Evolutionary conservation across 139 green algal species (phyloP).

Genomic region (Edaphochlamys debaryana): DNA sequence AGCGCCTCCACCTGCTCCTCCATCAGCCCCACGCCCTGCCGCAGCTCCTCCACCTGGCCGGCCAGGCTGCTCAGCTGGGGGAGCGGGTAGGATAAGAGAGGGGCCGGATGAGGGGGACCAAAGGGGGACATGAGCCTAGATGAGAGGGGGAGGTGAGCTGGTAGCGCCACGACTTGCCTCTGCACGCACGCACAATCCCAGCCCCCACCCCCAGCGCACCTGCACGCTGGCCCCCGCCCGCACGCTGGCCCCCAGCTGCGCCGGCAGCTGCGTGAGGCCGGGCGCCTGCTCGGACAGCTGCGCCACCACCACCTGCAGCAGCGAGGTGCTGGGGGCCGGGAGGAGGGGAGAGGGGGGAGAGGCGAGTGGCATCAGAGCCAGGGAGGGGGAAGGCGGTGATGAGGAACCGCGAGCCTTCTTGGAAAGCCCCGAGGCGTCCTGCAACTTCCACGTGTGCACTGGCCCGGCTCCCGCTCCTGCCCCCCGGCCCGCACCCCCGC

Average conservation of each 20-base stretch:
- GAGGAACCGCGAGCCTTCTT: too few species aligned
- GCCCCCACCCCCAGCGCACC: too few species aligned
- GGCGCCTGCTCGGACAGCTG: conserved; percentile 40
- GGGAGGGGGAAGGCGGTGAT: background rate
- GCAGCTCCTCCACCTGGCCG: conserved; percentile 64
- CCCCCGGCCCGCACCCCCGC: background rate
- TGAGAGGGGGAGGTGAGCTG: background rate
- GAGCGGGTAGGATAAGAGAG: background rate
- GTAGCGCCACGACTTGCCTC: too few species aligned
- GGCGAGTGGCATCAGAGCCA: background rate
- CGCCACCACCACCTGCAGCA: conserved; percentile 83
- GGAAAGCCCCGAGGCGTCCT: too few species aligned
- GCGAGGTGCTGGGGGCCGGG: conserved; percentile 68
- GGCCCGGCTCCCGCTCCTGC: conserved; percentile 17
- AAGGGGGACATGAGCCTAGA: too few species aligned
- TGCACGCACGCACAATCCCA: too few species aligned
- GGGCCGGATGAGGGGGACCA: too few species aligned
- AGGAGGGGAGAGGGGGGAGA: background rate
- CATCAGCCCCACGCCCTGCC: conserved; percentile 38
- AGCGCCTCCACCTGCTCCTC: conserved; percentile 39
- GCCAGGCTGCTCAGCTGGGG: conserved; percentile 63
- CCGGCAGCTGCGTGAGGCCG: conserved; percentile 48
- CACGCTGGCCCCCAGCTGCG: conserved; percentile 53
- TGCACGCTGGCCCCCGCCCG: conserved; percentile 68
- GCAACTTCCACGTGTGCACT: too few species aligned